Evolutionary conservation across 129 eudicot species (phyloP).

Genomic region (Flaveria bidentis): DNA sequence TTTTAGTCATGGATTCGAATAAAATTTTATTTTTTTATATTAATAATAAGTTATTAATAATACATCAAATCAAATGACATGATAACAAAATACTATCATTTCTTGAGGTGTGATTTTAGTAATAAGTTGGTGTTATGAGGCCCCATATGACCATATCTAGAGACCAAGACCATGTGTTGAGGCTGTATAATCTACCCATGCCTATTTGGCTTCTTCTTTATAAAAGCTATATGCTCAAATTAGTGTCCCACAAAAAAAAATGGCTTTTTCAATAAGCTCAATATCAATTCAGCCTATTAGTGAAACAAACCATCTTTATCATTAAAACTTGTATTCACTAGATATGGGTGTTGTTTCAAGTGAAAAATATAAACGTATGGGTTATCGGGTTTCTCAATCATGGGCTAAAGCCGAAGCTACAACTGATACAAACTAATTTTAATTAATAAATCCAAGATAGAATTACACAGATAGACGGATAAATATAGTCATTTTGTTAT

Average conservation of each 20-base stretch:
- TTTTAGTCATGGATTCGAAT: not conserved
- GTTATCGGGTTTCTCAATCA: not conserved
- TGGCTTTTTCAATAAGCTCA: conserved; percentile 18
- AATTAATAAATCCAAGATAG: no score
- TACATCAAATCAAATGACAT: conserved; percentile 10
- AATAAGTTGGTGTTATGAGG: conserved; percentile 19
- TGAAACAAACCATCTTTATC: not conserved
- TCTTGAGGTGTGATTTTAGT: not conserved
- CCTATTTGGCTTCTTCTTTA: conserved; percentile 35
- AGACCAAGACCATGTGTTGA: conserved; percentile 34
- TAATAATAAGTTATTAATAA: not conserved
- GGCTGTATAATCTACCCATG: conserved; percentile 12
- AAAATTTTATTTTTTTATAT: not conserved
- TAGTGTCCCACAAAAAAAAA: conserved; percentile 30
- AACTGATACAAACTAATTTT: not conserved
- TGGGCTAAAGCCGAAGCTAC: not conserved
- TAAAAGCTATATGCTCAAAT: conserved; percentile 30
- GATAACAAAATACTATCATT: not conserved
- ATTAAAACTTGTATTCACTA: not conserved
- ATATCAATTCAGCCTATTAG: not conserved
- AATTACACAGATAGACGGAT: no score
- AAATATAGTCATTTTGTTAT: no score
- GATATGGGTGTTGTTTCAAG: no score
- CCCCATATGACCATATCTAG: conserved; percentile 24
- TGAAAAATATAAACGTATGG: no score